These are phyloP conservation scores for Aspergillus uvarum DNA, from an alignment of 2,329 filamentous ascomycete genomes.

Conservation along the genomic window DNA sequence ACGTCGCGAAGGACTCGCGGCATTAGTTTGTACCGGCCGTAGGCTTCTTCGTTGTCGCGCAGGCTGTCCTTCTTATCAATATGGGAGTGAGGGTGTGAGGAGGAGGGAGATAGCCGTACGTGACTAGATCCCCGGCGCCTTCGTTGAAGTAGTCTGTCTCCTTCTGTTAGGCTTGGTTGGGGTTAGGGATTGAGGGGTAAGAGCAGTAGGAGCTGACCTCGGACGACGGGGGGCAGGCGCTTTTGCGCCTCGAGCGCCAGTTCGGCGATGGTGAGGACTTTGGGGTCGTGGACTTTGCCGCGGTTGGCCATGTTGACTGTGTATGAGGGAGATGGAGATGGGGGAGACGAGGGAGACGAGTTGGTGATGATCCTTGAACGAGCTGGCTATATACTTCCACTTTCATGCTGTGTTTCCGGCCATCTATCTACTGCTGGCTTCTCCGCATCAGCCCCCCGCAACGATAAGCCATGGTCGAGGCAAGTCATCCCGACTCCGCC, in stretches of 20 bases:
- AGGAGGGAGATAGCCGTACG: neutral
- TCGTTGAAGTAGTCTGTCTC: conserved; percentile 11
- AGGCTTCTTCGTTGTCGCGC: conserved; percentile 10
- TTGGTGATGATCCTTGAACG: no score
- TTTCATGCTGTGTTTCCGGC: no score
- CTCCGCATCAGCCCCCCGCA: no score
- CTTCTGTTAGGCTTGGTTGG: neutral
- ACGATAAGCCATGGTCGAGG: neutral
- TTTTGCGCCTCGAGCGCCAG: conserved; percentile 1
- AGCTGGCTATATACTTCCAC: neutral
- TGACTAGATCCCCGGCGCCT: conserved; percentile 8
- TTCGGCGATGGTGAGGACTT: conserved; percentile 9
- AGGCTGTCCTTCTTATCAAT: neutral
- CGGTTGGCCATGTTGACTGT: neutral
- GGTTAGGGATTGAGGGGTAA: neutral
- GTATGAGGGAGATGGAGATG: neutral
- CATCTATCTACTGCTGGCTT: no score
- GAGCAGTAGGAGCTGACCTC: neutral
- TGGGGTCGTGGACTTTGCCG: neutral
- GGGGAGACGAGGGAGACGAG: no score
- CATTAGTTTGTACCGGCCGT: conserved; percentile 6
- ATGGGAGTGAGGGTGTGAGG: no score
- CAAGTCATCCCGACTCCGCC: neutral
- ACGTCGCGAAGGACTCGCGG: conserved; percentile 13
- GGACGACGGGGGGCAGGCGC: neutral